phyloP scores from a whole-genome alignment of 768 basidiomycete genomes.

The Lepiota brunneoincarnata region DNA sequence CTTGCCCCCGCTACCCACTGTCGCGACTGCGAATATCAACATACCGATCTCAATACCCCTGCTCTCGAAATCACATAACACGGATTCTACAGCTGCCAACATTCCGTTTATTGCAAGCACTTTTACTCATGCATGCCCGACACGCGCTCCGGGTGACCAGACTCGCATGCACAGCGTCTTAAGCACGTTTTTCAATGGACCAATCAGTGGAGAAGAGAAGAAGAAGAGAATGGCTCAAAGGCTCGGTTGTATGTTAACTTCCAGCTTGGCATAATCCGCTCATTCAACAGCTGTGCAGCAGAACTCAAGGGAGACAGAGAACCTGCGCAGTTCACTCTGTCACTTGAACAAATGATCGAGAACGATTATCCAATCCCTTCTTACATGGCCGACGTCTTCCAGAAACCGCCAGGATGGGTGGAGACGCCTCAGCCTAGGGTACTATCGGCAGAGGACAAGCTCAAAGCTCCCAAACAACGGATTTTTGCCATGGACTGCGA shows the following conservation, averaged over 20 bases:
- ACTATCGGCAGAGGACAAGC: slow-evolving; percentile 14
- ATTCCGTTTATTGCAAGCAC: slow-evolving; percentile 71
- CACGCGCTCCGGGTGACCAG: slow-evolving; percentile 87
- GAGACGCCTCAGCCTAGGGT: slow-evolving; percentile 62
- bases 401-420: slow-evolving; percentile 71
- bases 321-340: slow-evolving; percentile 70
- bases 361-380: slow-evolving; percentile 91
- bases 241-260: slow-evolving; percentile 30
- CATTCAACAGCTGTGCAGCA: slow-evolving; percentile 34
- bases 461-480: slow-evolving; percentile 32
- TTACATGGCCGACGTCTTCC: slow-evolving; percentile 72
- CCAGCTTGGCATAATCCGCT: background rate
- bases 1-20: slow-evolving; percentile 68
- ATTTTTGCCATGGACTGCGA: slow-evolving; percentile 94
- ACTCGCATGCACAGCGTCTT: slow-evolving; percentile 84
- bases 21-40: slow-evolving; percentile 54
- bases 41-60: slow-evolving; percentile 41
- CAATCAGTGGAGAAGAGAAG: slow-evolving; percentile 79
- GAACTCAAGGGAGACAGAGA: slow-evolving; percentile 55
- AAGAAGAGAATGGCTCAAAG: slow-evolving; percentile 52
- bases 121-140: slow-evolving; percentile 93
- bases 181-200: slow-evolving; percentile 77
- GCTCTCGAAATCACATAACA: slow-evolving; percentile 23
- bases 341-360: slow-evolving; percentile 86
- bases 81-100: slow-evolving; percentile 25